Evolutionary conservation across 495 filamentous ascomycete species (phyloP).

Genomic region (Penicillium taxi): DNA sequence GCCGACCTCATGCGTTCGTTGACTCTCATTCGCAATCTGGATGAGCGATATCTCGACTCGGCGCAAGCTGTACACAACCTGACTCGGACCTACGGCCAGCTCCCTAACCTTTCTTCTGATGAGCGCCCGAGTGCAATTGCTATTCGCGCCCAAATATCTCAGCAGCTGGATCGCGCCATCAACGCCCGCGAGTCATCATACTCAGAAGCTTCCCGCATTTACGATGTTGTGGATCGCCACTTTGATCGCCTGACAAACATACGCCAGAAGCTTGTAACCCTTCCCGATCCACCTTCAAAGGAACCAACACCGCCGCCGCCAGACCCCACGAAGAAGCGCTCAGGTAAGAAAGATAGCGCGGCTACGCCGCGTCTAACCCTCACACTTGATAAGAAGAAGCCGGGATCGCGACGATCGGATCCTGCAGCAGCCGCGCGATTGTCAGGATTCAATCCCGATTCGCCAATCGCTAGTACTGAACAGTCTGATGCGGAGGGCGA

Average conservation of each 20-base stretch:
- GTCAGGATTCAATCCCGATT: conserved; percentile 34
- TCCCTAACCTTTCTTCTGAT: conserved; percentile 51
- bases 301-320: conserved; percentile 53
- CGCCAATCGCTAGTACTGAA: conserved; percentile 40
- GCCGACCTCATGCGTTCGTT: conserved; percentile 87
- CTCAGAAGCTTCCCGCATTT: conserved; percentile 75
- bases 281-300: conserved; percentile 62
- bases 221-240: conserved; percentile 72
- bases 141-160: conserved; percentile 70
- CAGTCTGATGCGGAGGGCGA: conserved; percentile 37
- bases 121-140: conserved; percentile 45
- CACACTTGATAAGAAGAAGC: conserved; percentile 46
- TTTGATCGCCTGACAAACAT: conserved; percentile 69
- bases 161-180: conserved; percentile 63
- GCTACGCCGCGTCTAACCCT: conserved; percentile 53
- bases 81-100: conserved; percentile 62
- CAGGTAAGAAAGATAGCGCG: conserved; percentile 32
- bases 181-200: conserved; percentile 67
- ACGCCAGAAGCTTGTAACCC: conserved; percentile 67
- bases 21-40: conserved; percentile 76
- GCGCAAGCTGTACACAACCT: conserved; percentile 63
- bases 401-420: conserved; percentile 31
- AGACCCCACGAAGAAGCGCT: conserved; percentile 46
- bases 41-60: conserved; percentile 58
- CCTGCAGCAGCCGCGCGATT: conserved; percentile 31